A percentile compares a stretch with the other conserved stretches of the same genome.
These are phyloP conservation scores for Fusarium neocosmosporiellum DNA, from an alignment of 2,329 filamentous ascomycete genomes.

Conservation along the genomic window DNA sequence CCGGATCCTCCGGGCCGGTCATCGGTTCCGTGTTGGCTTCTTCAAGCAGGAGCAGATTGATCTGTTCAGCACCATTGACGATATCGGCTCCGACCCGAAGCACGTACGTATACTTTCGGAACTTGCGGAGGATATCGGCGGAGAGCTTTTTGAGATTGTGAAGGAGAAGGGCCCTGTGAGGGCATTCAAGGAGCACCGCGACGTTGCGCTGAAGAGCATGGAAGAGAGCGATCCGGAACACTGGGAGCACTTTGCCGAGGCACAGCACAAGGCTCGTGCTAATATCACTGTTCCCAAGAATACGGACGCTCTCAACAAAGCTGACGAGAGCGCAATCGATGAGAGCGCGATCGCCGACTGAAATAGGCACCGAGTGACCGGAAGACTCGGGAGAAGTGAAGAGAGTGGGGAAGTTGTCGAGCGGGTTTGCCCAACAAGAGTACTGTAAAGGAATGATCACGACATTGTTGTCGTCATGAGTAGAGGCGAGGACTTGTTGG, in stretches of 20 bases:
- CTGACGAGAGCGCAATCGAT: slow-evolving; percentile 57
- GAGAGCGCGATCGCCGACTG: slow-evolving; percentile 58
- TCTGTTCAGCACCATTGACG: slow-evolving; percentile 60
- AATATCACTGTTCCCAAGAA: slow-evolving; percentile 57
- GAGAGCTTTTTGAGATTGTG: slow-evolving; percentile 67
- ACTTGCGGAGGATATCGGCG: slow-evolving; percentile 71
- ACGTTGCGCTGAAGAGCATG: slow-evolving; percentile 60
- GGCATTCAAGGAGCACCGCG: slow-evolving; percentile 69
- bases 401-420: background rate
- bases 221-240: slow-evolving; percentile 73
- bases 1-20: slow-evolving; percentile 65
- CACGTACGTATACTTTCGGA: slow-evolving; percentile 67
- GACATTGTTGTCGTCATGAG: slow-evolving; percentile 15
- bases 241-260: slow-evolving; percentile 72
- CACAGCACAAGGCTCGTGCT: slow-evolving; percentile 68
- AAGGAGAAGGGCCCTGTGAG: slow-evolving; percentile 69
- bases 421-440: background rate
- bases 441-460: slow-evolving; percentile 6
- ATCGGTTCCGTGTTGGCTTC: slow-evolving; percentile 66
- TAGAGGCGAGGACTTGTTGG: slow-evolving; percentile 6
- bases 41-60: slow-evolving; percentile 64
- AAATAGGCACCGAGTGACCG: slow-evolving; percentile 7
- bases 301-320: slow-evolving; percentile 25
- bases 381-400: slow-evolving; percentile 2
- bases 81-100: slow-evolving; percentile 62